A percentile compares a stretch with the other conserved stretches of the same genome.
Evolutionary conservation across 1,139 yeast genomes (phyloP).

Genomic region (Lodderomyces jiufengensis): DNA sequence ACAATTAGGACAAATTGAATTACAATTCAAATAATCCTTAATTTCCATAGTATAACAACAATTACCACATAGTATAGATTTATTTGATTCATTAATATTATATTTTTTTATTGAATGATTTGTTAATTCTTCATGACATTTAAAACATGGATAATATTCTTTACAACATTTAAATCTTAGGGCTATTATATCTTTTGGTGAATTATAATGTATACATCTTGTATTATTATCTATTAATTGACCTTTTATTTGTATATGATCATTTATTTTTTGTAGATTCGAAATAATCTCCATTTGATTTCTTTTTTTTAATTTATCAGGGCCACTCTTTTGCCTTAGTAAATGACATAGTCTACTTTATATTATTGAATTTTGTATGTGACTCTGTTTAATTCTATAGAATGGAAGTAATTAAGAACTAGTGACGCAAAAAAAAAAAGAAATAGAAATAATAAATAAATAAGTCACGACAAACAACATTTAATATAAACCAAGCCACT

Average conservation of each 20-base stretch:
- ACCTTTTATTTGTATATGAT: conserved; percentile 13
- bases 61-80: conserved; percentile 37
- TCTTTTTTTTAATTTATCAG: background rate
- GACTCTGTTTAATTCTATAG: too few species aligned
- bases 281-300: background rate
- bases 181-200: conserved; percentile 38
- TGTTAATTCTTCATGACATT: conserved; percentile 31
- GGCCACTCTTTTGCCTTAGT: too few species aligned
- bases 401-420: too few species aligned
- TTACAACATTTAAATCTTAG: conserved; percentile 40
- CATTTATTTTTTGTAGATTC: conserved; percentile 1
- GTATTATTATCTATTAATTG: conserved; percentile 30
- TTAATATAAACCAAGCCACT: too few species aligned
- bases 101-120: conserved; percentile 20
- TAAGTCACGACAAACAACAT: too few species aligned
- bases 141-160: conserved; percentile 36
- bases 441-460: too few species aligned
- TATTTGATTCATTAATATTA: conserved; percentile 13
- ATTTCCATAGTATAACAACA: conserved; percentile 31
- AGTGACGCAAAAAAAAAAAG: too few species aligned
- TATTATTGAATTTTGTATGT: too few species aligned
- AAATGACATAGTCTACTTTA: too few species aligned
- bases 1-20: conserved; percentile 25
- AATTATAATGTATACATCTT: conserved; percentile 38
- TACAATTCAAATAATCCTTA: conserved; percentile 20